Conservation (phyloP, 2,329 filamentous ascomycete species). For the Simplicillium aogashimaense region DNA sequence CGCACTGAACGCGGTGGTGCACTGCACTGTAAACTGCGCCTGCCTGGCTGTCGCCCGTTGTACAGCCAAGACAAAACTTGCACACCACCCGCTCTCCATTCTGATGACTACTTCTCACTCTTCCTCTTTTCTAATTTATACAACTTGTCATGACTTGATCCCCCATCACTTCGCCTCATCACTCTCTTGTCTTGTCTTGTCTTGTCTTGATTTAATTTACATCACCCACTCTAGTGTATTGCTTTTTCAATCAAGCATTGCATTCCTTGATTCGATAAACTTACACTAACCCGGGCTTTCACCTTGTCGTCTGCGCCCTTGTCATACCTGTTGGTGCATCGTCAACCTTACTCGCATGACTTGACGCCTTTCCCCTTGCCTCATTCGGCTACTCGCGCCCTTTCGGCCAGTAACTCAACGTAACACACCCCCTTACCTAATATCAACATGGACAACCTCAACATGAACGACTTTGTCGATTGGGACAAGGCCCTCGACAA, state of each 20-base stretch:
- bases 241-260: no score
- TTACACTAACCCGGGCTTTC: neutral
- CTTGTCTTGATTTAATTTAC: neutral
- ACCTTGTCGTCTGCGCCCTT: neutral
- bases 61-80: no score
- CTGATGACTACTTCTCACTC: no score
- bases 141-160: no score
- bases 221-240: no score
- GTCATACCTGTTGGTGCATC: neutral
- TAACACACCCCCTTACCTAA: neutral
- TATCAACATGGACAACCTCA: slow-evolving; percentile 25
- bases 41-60: no score
- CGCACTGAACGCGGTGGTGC: no score
- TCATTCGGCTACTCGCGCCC: neutral
- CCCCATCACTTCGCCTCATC: no score
- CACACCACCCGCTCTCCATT: no score
- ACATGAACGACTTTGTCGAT: slow-evolving; percentile 54
- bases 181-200: neutral
- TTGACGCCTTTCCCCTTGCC: neutral
- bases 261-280: slow-evolving; percentile 7
- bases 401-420: neutral
- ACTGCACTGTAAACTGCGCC: no score
- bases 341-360: neutral
- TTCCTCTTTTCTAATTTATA: no score
- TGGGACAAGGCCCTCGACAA: slow-evolving; percentile 37